Evolutionary conservation across 805 yeast species (phyloP), one percentile per base, ranked within the genome.

Genomic region (Myxozyma kluyveri): DNA sequence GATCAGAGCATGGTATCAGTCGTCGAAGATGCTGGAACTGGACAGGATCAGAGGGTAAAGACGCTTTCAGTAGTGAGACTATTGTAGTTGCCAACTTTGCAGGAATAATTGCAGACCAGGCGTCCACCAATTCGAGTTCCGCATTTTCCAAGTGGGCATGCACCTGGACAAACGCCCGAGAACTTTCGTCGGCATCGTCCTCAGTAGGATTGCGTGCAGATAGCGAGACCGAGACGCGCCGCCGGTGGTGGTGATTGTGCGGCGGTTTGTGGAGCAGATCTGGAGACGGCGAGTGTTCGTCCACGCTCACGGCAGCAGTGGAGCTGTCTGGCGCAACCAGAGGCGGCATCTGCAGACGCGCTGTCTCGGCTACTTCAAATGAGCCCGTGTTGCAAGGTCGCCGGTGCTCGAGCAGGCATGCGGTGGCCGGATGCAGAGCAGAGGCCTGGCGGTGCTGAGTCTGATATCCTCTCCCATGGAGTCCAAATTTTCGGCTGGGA

Each of bases 21-120:
- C 75, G 60, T 23, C 71, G 61, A 36, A 72, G 52, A 52, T 72
- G 75, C 21, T 59, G 63, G 22, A 72, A 57, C 7, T 64, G 59
- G 36, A 54, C 58, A 1, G 65, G 63, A 10, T 67, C 73, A 27
- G 56, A 60, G 3, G 73, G 73, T 4, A 67, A 56, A 1, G 51
- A 45, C n/a, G 53, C 54, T 47, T 65, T 68, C 24, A 71, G 39
- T 24, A 56, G 56, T 65, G 54, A 47, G 12, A 69, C 53, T 2
- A 66, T 62, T 7, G 27, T 26, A 4, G 64, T 49, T 2, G 71
- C 67, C 24, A 50, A 42, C 32, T 55, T 52, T 5, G 72, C 71
- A 4, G 70, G 69, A 4, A 68, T 61, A 14, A 55, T 55, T 7
- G 67, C 58, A 0, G 66, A 59, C 68, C 70, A 68, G 12, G 65